phyloP scores from a whole-genome alignment of 1,284 basidiomycete genomes.

The Rhodotorula sp. region DNA sequence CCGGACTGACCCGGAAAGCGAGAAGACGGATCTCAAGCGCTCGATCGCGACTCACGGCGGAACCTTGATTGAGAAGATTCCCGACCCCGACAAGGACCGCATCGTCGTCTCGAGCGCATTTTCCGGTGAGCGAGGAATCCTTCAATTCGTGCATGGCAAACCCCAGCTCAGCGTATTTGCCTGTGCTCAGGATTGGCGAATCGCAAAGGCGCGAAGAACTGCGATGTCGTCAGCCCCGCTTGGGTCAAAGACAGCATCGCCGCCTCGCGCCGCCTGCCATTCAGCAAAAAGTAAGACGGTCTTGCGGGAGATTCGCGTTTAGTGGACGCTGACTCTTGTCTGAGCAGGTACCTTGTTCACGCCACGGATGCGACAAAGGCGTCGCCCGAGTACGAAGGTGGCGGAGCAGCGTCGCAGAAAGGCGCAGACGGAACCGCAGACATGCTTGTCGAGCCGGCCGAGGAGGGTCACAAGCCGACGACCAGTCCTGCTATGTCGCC shows the following conservation, averaged over 20 bases:
- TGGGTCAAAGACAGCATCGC: slow-evolving; percentile 79
- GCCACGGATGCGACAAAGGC: slow-evolving; percentile 8
- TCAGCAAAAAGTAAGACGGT: slow-evolving; percentile 22
- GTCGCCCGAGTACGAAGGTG: slow-evolving; percentile 30
- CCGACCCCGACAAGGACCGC: slow-evolving; percentile 51
- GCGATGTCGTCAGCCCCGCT: slow-evolving; percentile 69
- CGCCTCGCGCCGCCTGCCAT: slow-evolving; percentile 47
- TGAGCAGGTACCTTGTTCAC: slow-evolving; percentile 19
- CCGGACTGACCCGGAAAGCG: slow-evolving; percentile 39
- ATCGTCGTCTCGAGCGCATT: slow-evolving; percentile 33
- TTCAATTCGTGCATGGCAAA: not conserved
- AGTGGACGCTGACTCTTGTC: rapidly evolving
- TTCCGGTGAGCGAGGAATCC: slow-evolving; percentile 7
- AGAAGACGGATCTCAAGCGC: slow-evolving; percentile 47
- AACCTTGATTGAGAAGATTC: slow-evolving; percentile 58
- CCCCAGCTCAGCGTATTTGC: not conserved
- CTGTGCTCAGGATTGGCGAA: slow-evolving; percentile 46
- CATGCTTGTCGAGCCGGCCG: slow-evolving; percentile 41
- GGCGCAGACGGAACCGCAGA: slow-evolving; percentile 40
- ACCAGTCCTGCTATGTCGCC: not conserved
- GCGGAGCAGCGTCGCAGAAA: slow-evolving; percentile 22
- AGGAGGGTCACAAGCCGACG: slow-evolving; percentile 47
- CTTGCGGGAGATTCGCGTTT: rapidly evolving
- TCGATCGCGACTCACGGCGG: slow-evolving; percentile 74
- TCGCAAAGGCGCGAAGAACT: slow-evolving; percentile 56